Conservation (phyloP, 208 protist genomes). For the Entamoeba dispar region DNA sequence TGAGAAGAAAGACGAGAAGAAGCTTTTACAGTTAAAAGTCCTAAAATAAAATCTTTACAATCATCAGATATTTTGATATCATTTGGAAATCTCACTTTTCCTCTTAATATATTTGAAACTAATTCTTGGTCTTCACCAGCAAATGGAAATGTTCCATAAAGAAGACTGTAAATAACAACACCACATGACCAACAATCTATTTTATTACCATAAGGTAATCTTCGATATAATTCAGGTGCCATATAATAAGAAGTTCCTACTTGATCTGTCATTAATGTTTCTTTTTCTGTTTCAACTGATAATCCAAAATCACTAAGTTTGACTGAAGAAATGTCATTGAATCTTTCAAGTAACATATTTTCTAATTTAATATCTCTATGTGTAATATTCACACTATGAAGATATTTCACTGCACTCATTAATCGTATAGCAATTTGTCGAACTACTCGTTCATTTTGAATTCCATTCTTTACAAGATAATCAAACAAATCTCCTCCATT, state of each 20-base stretch:
- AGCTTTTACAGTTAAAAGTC: neutral
- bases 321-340: neutral
- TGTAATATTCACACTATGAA: neutral
- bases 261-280: neutral
- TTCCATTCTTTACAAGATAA: neutral
- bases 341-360: neutral
- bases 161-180: neutral
- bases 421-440: neutral
- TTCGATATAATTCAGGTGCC: neutral
- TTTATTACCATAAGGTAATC: neutral
- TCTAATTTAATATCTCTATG: neutral
- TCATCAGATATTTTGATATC: neutral
- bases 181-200: neutral
- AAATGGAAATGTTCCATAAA: neutral
- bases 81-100: neutral
- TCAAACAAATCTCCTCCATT: neutral
- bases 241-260: neutral
- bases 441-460: neutral
- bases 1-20: neutral
- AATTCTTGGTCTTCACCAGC: neutral
- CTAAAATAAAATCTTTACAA: neutral
- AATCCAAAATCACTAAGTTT: neutral
- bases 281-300: neutral
- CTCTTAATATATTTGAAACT: neutral
- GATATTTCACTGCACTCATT: neutral